Evolutionary conservation across 2,329 filamentous ascomycete genomes (phyloP).

Genomic region (Exophiala lecanii-corni): DNA sequence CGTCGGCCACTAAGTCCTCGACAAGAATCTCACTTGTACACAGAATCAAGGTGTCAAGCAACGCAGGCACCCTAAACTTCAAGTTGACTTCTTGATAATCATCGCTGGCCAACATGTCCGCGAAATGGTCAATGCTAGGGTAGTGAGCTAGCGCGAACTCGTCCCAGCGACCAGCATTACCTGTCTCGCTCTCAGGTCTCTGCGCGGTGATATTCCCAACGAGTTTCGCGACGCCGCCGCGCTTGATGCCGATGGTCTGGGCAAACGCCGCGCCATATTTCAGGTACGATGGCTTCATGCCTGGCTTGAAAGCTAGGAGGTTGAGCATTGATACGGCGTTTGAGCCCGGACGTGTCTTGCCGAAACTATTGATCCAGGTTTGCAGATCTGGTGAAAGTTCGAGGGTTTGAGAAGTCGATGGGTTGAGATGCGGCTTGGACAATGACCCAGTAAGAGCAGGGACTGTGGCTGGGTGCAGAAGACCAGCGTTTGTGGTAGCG

Average conservation of each 20-base stretch:
- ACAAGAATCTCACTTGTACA: slow-evolving; percentile 50
- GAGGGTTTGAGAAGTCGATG: slow-evolving; percentile 43
- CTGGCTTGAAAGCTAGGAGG: slow-evolving; percentile 53
- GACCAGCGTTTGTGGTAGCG: slow-evolving; percentile 13
- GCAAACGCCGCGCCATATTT: slow-evolving; percentile 51
- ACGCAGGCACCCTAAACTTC: slow-evolving; percentile 45
- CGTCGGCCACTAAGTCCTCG: slow-evolving; percentile 24
- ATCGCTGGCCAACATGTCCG: slow-evolving; percentile 54
- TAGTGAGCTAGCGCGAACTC: slow-evolving; percentile 63
- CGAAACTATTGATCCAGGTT: slow-evolving; percentile 44
- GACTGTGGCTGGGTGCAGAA: slow-evolving; percentile 16
- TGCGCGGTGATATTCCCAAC: slow-evolving; percentile 52
- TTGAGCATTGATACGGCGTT: slow-evolving; percentile 60
- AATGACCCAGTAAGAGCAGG: slow-evolving; percentile 36
- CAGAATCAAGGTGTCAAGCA: slow-evolving; percentile 51
- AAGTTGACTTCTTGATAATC: slow-evolving; percentile 58
- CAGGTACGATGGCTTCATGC: slow-evolving; percentile 48
- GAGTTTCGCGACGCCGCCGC: slow-evolving; percentile 58
- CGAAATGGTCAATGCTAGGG: slow-evolving; percentile 57
- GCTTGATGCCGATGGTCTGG: slow-evolving; percentile 43
- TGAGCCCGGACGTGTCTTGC: slow-evolving; percentile 29
- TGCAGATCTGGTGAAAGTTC: slow-evolving; percentile 51
- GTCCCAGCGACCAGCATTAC: slow-evolving; percentile 48
- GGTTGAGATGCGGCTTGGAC: slow-evolving; percentile 30
- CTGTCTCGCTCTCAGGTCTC: slow-evolving; percentile 20